Evolutionary conservation across 495 filamentous ascomycete genomes (phyloP), one percentile per base, ranked within the genome.

Genomic region (Aspergillus incahuasiensis): DNA sequence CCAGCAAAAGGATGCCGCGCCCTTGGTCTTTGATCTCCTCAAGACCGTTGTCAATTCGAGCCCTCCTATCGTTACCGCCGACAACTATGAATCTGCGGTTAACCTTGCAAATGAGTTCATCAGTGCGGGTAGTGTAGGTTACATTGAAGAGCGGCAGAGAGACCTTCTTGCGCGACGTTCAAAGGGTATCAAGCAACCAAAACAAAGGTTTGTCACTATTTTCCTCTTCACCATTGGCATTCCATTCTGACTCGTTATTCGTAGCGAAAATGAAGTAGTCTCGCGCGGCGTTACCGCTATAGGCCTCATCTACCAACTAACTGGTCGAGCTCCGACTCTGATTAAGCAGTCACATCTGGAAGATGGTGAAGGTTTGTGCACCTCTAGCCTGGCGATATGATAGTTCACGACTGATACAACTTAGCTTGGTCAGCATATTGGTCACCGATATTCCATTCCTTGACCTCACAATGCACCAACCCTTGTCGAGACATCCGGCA

Each of bases 341-440:
- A 97, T 97, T 74, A 81, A 87, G 63, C 89, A 95, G 64, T 96
- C 91, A 20, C 95, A 97, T 59, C 82, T 97, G 0, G 95, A 97
- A 63, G 84, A 83, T 55, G 86, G 77, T 57, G 89, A 97, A 79
- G 89, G 88, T 88, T 65, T 60, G 77, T 61, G 20, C 28, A 30
- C n/a, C n/a, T n/a, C n/a, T n/a, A n/a, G n/a, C n/a, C n/a, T n/a
- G n/a, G n/a, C n/a, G n/a, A n/a, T n/a, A n/a, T n/a, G n/a, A n/a
- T n/a, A 42, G 6, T 1, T 40, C 38, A 62, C 71, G 46, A 74
- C 20, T 5, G 15, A 16, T 5, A 40, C 49, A 44, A 52, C 51
- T 48, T 47, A 90, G 94, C 94, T 34, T 99, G 94, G 94, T 89
- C 89, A 28, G 90, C 95, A 13, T 99, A 99, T 68, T 99, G 94